These are phyloP conservation scores for Aspergillus carlsbadensis DNA, from an alignment of 495 filamentous ascomycete genomes.

Conservation along the genomic window DNA sequence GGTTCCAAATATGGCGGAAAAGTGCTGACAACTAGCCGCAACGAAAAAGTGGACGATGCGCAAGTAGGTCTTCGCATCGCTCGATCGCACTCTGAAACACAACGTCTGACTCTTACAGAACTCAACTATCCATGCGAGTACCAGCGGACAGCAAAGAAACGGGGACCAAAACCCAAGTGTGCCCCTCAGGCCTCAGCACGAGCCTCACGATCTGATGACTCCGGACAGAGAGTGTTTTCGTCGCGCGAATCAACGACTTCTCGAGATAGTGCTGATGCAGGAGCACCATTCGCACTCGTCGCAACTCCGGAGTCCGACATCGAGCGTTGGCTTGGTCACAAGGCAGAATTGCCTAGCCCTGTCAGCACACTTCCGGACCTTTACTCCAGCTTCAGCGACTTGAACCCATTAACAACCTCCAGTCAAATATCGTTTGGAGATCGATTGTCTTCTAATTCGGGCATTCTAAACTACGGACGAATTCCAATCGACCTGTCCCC, in stretches of 20 bases:
- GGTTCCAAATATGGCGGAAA: not conserved
- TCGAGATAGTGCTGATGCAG: not conserved
- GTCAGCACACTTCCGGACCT: too few species aligned
- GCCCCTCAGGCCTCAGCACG: not conserved
- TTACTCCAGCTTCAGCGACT: too few species aligned
- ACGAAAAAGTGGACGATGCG: not conserved
- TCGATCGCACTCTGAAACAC: not conserved
- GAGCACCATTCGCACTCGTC: not conserved
- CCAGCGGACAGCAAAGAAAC: slow-evolving; percentile 8
- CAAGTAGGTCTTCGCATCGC: not conserved
- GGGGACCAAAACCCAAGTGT: slow-evolving; percentile 8
- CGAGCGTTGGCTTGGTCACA: not conserved
- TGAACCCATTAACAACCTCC: too few species aligned
- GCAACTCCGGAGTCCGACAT: not conserved
- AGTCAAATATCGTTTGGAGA: too few species aligned
- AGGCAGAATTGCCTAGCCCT: too few species aligned
- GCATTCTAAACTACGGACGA: too few species aligned
- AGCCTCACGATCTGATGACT: too few species aligned
- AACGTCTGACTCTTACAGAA: not conserved
- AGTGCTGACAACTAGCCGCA: not conserved
- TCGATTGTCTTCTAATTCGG: too few species aligned
- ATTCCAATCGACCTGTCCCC: not conserved
- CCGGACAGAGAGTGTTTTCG: not conserved
- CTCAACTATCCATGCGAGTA: slow-evolving; percentile 5
- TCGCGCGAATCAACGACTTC: not conserved